Percentiles rank a stretch among this genome's conserved stretches.
phyloP scores from a whole-genome alignment of 768 basidiomycete species.

The Agaricus subrufescens region DNA sequence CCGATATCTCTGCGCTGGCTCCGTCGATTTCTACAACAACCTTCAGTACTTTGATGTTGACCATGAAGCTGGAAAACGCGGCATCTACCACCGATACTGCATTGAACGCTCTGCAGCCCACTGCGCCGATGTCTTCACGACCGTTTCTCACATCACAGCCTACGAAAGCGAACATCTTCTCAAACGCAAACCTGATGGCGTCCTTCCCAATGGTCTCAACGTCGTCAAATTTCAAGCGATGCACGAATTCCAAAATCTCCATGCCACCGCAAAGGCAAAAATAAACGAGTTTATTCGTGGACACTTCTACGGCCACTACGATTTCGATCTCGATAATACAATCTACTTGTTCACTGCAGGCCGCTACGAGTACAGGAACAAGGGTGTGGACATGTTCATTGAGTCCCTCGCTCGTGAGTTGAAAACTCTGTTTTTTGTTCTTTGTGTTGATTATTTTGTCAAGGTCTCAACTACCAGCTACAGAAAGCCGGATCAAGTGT shows the following conservation, averaged over 20 bases:
- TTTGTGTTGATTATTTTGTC: not conserved
- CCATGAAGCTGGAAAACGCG: constrained; percentile 97
- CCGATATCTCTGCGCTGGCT: constrained; percentile 96
- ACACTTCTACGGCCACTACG: constrained; percentile 97
- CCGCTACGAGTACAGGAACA: constrained; percentile 98
- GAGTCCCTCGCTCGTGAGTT: constrained; percentile 84
- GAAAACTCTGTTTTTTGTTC: constrained; percentile 1
- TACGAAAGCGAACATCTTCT: constrained; percentile 95
- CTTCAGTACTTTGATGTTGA: constrained; percentile 99
- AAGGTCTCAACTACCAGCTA: constrained; percentile 47
- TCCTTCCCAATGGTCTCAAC: constrained; percentile 95
- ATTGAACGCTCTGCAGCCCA: constrained; percentile 94
- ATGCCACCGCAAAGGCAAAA: constrained; percentile 91
- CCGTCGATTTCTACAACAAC: constrained; percentile 99
- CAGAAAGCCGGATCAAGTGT: constrained; percentile 60
- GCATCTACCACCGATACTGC: constrained; percentile 97
- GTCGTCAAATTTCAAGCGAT: constrained; percentile 99
- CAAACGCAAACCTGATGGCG: constrained; percentile 96
- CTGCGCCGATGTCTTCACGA: constrained; percentile 97
- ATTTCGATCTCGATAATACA: constrained; percentile 93
- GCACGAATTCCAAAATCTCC: constrained; percentile 98
- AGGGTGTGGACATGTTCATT: constrained; percentile 99
- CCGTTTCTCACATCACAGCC: constrained; percentile 95
- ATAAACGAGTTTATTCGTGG: constrained; percentile 97
- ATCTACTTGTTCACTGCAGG: constrained; percentile 98